Evolutionary conservation across 495 filamentous ascomycete species (phyloP), one percentile per base, ranked within the genome.

Genomic region (Aspergillus indologenus): DNA sequence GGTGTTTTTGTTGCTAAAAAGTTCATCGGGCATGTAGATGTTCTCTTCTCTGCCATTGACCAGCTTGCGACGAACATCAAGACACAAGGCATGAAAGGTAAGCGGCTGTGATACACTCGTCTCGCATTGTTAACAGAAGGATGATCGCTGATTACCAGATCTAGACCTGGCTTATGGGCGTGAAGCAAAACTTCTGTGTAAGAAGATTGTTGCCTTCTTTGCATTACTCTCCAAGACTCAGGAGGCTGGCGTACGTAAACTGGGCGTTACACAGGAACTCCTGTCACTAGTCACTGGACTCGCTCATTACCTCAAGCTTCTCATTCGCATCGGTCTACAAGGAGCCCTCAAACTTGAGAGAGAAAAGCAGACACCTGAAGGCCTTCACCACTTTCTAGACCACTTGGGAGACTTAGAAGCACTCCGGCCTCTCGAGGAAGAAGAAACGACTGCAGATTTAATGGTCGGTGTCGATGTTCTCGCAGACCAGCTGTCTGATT

Each of bases 161-260:
- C 44, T 66, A 92, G 93, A 89, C 58, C 79, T 98, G 44, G 87
- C 91, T 23, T 98, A 97, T 69, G 89, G 89, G 19, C 86, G 95
- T 57, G 95, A 99, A 76, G 89, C 95, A 20, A 99, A 98, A 74
- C 81, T 99, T 29, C 85, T 99, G 14, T 99, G 95, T 80, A 99
- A 99, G 73, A 99, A 99, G 74, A 96, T 99, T 54, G 94, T 99
- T 23, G 90, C 94, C 18, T 99, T 99, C 78, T 99, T 99, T 71
- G 88, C 89, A 12, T 75, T 99, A 29, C 79, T 99, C 5, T 92
- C 93, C 2, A 96, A 96, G 66, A 93, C 91, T 1, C 92, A 97
- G 71, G 91, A 96, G 62, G 91, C 87, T 15, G 91, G 90, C 8
- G 85, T 90, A 40, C 80, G 90, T 45, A 82, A 96, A 68, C 83